Percentiles rank a stretch among this genome's conserved stretches.
Conservation (phyloP, 257 asterid species). For the Avicennia marina region DNA sequence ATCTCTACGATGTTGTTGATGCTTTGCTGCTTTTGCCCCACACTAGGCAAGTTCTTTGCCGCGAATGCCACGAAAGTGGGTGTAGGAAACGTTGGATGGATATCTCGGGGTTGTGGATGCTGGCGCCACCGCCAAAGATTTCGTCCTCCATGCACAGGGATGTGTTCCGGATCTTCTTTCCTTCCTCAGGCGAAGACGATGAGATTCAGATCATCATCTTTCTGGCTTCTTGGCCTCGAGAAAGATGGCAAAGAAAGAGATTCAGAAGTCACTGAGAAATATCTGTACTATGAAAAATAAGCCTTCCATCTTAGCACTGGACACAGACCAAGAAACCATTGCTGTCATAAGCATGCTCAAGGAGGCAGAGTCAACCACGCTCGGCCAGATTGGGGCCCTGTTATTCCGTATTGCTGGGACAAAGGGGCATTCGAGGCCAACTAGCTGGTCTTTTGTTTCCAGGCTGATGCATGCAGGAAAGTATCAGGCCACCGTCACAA, state of each 20-base stretch:
- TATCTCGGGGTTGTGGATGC: slow-evolving; percentile 35
- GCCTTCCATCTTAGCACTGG: slow-evolving; percentile 14
- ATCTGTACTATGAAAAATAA: slow-evolving; percentile 17
- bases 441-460: slow-evolving; percentile 30
- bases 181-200: slow-evolving; percentile 21
- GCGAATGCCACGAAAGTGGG: slow-evolving; percentile 26
- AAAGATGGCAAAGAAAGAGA: slow-evolving; percentile 25
- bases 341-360: slow-evolving; percentile 28
- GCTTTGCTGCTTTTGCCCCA: slow-evolving; percentile 30
- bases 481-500: neutral
- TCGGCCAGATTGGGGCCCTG: slow-evolving; percentile 25
- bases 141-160: slow-evolving; percentile 18
- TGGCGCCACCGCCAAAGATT: slow-evolving; percentile 28
- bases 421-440: slow-evolving; percentile 15
- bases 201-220: slow-evolving; percentile 11
- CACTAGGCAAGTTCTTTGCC: slow-evolving; percentile 23
- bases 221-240: slow-evolving; percentile 6
- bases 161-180: slow-evolving; percentile 26
- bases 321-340: slow-evolving; percentile 24
- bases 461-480: slow-evolving; percentile 20
- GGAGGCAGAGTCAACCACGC: slow-evolving; percentile 30
- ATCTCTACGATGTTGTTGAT: slow-evolving; percentile 18
- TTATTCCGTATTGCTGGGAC: slow-evolving; percentile 21
- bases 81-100: slow-evolving; percentile 29
- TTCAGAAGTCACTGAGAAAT: slow-evolving; percentile 13